phyloP scores from a whole-genome alignment of 257 asterid species.

The Capsicum baccatum region DNA sequence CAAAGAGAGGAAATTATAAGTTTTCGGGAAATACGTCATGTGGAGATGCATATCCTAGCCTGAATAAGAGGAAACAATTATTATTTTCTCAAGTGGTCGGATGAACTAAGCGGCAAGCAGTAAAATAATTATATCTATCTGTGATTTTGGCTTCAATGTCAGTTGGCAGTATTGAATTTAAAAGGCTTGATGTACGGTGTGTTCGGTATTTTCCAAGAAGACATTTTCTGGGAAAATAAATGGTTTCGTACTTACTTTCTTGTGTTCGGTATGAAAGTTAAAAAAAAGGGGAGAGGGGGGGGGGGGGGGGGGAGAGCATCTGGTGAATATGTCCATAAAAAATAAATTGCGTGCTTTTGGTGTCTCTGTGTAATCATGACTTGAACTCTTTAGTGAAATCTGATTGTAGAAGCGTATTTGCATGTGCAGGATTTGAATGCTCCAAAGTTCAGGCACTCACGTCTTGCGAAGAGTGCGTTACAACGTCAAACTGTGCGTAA shows the following conservation, averaged over 20 bases:
- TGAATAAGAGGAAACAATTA: background rate
- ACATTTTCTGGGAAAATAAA: too few relatives aligned
- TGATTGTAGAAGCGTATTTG: background rate
- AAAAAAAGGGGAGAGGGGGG: too few relatives aligned
- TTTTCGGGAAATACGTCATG: background rate
- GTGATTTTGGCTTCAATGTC: background rate
- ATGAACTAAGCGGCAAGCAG: background rate
- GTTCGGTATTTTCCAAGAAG: too few relatives aligned
- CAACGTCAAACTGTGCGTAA: slow-evolving; percentile 76
- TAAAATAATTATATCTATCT: background rate
- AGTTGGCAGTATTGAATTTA: background rate
- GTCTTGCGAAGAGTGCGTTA: slow-evolving; percentile 76
- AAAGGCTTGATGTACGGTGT: background rate
- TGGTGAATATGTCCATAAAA: background rate
- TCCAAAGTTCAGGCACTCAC: slow-evolving; percentile 88
- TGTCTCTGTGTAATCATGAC: background rate
- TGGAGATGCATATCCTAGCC: background rate
- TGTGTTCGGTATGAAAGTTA: too few relatives aligned
- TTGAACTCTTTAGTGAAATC: background rate
- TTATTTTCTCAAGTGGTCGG: background rate
- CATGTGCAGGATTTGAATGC: slow-evolving; percentile 80
- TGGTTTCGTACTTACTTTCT: too few relatives aligned
- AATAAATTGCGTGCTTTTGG: background rate
- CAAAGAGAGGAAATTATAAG: background rate
- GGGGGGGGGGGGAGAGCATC: too few relatives aligned